Conservation (phyloP, 305 asterid species). For the Salvia sclarea region DNA sequence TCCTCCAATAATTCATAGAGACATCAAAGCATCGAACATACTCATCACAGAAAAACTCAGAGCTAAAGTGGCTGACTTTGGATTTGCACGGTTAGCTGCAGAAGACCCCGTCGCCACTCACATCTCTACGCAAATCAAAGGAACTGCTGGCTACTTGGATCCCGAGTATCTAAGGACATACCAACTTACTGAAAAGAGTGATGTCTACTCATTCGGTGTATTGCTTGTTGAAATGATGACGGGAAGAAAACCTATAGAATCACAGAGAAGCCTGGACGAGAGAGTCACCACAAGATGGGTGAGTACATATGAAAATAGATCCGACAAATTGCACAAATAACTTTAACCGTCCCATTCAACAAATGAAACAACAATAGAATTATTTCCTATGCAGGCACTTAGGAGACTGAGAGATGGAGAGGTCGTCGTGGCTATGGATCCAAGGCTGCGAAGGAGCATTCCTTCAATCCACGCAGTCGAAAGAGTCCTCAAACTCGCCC, state of each 20-base stretch:
- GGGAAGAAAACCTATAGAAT: conserved; percentile 58
- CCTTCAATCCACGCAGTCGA: conserved; percentile 51
- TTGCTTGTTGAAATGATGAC: conserved; percentile 64
- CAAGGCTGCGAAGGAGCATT: conserved; percentile 48
- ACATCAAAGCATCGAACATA: conserved; percentile 61
- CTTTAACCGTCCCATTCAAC: background rate
- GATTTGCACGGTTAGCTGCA: conserved; percentile 53
- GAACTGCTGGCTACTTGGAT: conserved; percentile 71
- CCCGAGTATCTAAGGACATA: conserved; percentile 62
- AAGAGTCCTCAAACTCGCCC: conserved; percentile 56
- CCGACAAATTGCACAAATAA: background rate
- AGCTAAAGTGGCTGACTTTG: conserved; percentile 70
- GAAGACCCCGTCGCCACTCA: conserved; percentile 53
- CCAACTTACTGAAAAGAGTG: conserved; percentile 68
- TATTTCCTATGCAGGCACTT: conserved; percentile 47
- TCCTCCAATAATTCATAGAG: conserved; percentile 69
- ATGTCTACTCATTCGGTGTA: conserved; percentile 72
- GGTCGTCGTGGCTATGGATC: conserved; percentile 60
- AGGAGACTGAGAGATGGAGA: conserved; percentile 48
- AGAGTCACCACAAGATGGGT: conserved; percentile 62
- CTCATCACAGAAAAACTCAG: conserved; percentile 59
- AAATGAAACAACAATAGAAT: conserved; percentile 3
- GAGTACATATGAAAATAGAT: conserved; percentile 19
- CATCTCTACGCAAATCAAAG: conserved; percentile 63
- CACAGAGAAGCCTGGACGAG: conserved; percentile 37